Base-by-base conservation (phyloP, 1,284 basidiomycete species). In the Jaminaea rosea region DNA sequence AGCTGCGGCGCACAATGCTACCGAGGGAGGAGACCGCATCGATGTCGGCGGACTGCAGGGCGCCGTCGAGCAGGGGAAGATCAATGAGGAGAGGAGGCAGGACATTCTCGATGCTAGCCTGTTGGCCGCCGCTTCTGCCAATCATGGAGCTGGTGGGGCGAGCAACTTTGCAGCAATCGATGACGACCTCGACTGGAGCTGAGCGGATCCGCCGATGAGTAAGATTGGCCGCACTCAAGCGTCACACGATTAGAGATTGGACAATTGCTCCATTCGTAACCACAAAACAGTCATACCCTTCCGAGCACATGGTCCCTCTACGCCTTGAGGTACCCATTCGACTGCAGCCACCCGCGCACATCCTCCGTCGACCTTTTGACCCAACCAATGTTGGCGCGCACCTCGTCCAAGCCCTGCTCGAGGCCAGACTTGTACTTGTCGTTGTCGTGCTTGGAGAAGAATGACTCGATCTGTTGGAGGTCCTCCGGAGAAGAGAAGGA, bases 401-500 rank as follows among this genome's bases (percentile, higher is more conserved):
- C 81, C 1, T 78, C 79, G 60, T 88, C 86, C 55, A 86, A 65
- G 24, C 80, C 79, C 69, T 88, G 86, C 11, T 80, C 79, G 39
- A 87, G 75, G 5, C 78, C 77, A 67, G 83, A 78, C 58, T 79
- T 78, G 75, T 75, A 80, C 62, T 76, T 77, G 31, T 53, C 50
- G 27, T 56, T 65, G 42, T 67, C 59, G 51, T 77, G 78, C 63
- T 57, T 68, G 39, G 52, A 53, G 63, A 76, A 79, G 78, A 87
- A 91, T 3, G 74, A 78, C 47, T 82, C 81, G 21, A 83, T 80
- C 6, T 78, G 79, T 46, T 82, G 75, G 24, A 82, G 80, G 75
- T 94, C 91, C 60, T 83, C 76, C 60, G 84, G 77, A 17, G 80
- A 82, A 17, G 84, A 82, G 55, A 94, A 78, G 34, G 76, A 75